Base-by-base conservation (phyloP, 2,329 filamentous ascomycete species). In the Ceratocystis diversiconidia region DNA sequence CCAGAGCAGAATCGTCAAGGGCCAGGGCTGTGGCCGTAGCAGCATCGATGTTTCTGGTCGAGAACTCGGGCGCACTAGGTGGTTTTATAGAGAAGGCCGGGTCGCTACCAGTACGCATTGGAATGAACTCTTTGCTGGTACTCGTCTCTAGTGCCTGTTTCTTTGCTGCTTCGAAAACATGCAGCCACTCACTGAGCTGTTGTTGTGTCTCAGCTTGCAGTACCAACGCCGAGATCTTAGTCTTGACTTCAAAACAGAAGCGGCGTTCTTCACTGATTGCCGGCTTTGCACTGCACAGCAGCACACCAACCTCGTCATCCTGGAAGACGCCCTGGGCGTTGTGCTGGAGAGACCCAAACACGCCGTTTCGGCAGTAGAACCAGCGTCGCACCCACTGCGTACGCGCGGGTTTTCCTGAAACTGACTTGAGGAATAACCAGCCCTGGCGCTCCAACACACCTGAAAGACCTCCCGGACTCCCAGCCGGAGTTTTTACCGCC, bases 241-340 rank as follows among this genome's bases (percentile, higher is more conserved):
- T 99, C 79, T 97, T 99, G 72, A 99, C 88, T 75, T 99, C 94
- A 71, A 99, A 96, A 73, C 94, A 97, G 75, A 97, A 99, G 17
- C 94, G 84, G 48, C 94, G 85, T 72, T 99, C 94, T 75, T 99
- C 94, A 70, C 90, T 86, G 63, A 95, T 88, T 0, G 92, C 91
- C 19, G 92, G 91, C 71, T 92, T 90, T 61, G 94, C 88, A 71
- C 90, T 95, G 77, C 94, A 99, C 48, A 99, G 84, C 63, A 99
- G 77, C 2, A 99, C 92, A 50, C 94, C 94, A 68, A 96, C 95
- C 76, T 95, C 91, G 71, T 99, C 94, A 60, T 91, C 95, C 74
- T 97, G 92, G 70, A 97, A 85, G 25, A 99, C 94, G 43, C 91
- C 92, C 67, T 92, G 85, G 0, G 85, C 79, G 2, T 89, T 89